Conservation (phyloP, 1,139 yeast species). For the Yamadazyma spencermartinsiae region DNA sequence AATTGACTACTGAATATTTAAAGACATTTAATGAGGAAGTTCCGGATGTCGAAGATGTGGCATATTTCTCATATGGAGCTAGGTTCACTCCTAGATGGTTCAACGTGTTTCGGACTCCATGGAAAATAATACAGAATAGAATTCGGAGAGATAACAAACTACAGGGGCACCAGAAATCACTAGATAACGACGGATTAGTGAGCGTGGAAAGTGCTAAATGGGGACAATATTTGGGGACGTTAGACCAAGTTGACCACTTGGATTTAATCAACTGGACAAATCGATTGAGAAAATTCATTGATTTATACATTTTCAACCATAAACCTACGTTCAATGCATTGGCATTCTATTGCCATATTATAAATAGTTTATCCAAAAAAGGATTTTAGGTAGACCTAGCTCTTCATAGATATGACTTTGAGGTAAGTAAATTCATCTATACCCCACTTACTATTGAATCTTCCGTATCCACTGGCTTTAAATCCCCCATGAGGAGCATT, state of each 20-base stretch:
- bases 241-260: slow-evolving; percentile 78
- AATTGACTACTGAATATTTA: slow-evolving; percentile 61
- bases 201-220: slow-evolving; percentile 76
- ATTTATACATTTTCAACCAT: slow-evolving; percentile 33
- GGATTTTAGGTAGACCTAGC: slow-evolving; percentile 46
- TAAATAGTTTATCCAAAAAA: slow-evolving; percentile 63
- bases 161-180: slow-evolving; percentile 4
- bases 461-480: slow-evolving; percentile 51
- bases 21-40: slow-evolving; percentile 52
- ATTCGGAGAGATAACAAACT: slow-evolving; percentile 14
- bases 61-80: slow-evolving; percentile 85
- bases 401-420: slow-evolving; percentile 37
- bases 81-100: slow-evolving; percentile 61
- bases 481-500: slow-evolving; percentile 59
- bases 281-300: slow-evolving; percentile 37
- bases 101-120: slow-evolving; percentile 61
- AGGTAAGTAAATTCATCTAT: slow-evolving; percentile 40
- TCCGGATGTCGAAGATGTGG: slow-evolving; percentile 58
- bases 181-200: slow-evolving; percentile 82
- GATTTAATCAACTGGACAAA: slow-evolving; percentile 86
- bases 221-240: slow-evolving; percentile 81
- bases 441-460: slow-evolving; percentile 55
- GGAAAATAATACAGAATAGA: slow-evolving; percentile 53
- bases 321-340: slow-evolving; percentile 63
- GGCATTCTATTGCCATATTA: slow-evolving; percentile 73